Evolutionary conservation across 2,329 filamentous ascomycete species (phyloP).

Genomic region (Gaeumannomyces tritici): DNA sequence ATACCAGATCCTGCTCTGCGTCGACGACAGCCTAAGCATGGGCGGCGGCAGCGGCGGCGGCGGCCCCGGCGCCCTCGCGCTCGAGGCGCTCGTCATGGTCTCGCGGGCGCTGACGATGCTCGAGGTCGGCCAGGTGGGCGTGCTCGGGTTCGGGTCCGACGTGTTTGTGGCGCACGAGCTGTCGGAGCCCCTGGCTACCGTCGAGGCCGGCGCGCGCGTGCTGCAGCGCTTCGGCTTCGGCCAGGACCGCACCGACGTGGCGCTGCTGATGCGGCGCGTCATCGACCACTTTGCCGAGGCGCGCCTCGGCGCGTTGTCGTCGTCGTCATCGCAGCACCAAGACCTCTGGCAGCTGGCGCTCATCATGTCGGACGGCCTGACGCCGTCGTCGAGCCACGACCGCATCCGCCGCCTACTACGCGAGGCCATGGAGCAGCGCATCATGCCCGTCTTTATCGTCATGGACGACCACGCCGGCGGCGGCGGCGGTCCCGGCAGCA

Average conservation of each 20-base stretch:
- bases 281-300: conserved; percentile 77
- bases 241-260: conserved; percentile 80
- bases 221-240: conserved; percentile 78
- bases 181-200: conserved; percentile 68
- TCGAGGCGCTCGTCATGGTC: conserved; percentile 90
- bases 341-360: conserved; percentile 95
- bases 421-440: conserved; percentile 82
- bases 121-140: conserved; percentile 86
- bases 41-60: conserved; percentile 49
- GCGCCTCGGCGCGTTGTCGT: conserved; percentile 45
- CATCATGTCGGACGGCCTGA: conserved; percentile 89
- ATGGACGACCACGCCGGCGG: conserved; percentile 55
- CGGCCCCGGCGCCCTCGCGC: conserved; percentile 69
- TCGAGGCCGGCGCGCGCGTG: conserved; percentile 71
- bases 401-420: conserved; percentile 72
- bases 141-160: conserved; percentile 79
- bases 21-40: conserved; percentile 95
- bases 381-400: conserved; percentile 71
- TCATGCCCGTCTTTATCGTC: conserved; percentile 98
- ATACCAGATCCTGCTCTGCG: conserved; percentile 95
- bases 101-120: conserved; percentile 82
- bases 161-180: conserved; percentile 83
- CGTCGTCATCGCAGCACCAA: conserved; percentile 22
- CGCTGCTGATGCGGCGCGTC: conserved; percentile 63
- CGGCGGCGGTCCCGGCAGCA: background rate